Base-by-base conservation (phyloP, 192 early-diverging fungal genomes). In the Entomortierella beljakovae region DNA sequence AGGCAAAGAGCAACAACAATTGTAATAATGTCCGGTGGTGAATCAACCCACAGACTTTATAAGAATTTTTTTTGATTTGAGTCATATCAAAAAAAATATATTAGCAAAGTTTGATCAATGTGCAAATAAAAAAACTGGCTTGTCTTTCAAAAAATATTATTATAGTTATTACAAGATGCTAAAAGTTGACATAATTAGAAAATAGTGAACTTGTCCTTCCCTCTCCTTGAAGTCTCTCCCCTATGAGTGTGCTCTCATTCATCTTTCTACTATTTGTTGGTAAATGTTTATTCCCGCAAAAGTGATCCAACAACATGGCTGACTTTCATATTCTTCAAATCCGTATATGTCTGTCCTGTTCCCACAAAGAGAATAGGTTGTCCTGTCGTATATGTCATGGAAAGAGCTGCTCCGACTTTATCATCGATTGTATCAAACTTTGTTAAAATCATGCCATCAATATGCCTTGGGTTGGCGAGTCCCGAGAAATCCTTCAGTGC, bases 341-440 rank as follows among this genome's bases (percentile, higher is more conserved):
- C 96, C 3, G 95, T 97, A 69, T 97, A 98, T 2, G 97, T 98
- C 83, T 98, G 97, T 8, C 97, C 97, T 15, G 96, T 97, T 28
- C 97, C 97, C 20, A 98, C 96, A 89, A 98, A 98, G 52, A 96
- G 81, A 34, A 98, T 97, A 9, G 97, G 97, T 70, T 96, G 90
- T 23, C 96, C 96, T 6, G 97, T 98, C 25, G 91, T 95, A 71
- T 95, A 97, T 7, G 97, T 94, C 97, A 98, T 97, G 11, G 94
- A 94, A 25, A 98, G 80, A 0, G 97, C 97, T 28, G 97, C 96
- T 23, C 97, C 97, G 35, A 98, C 95, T 83, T 97, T 96, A 74
- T 97, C 96, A 77, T 97, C 96, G 61, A 97, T 95, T 1, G 95
- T 96, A 82, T 98, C 96, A 83, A 98, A 96, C 84, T 98, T 98